Base-by-base conservation (phyloP, 2,329 filamentous ascomycete species). In the Claviceps pusilla region DNA sequence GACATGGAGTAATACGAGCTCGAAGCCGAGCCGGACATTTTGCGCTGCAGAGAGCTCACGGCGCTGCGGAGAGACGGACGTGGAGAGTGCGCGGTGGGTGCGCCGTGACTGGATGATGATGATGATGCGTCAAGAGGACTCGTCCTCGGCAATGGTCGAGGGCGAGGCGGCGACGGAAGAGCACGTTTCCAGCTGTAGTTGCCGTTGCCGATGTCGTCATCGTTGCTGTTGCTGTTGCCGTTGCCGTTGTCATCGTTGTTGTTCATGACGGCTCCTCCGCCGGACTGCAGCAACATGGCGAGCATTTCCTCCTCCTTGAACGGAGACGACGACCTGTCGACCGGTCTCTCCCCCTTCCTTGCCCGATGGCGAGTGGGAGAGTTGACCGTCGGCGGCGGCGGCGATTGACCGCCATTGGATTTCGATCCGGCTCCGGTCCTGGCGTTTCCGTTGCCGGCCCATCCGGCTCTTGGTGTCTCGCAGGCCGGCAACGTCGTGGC, bases 221-320 rank as follows among this genome's bases (percentile, higher is more conserved):
- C 31, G 7, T 7, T 37, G 35, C 11, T 11, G 35, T 37, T 37
- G 35, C 3, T 37, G 35, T 11, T 37, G 9, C 11, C 11, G 7
- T 37, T 37, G 7, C 11, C 11, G 35, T 33, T 33, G 31, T 33
- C 9, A 9, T 5, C 9, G 31, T 33, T 33, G 31, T 6, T 33
- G 31, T 33, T 33, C 5, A 9, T 33, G 31, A 6, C 9, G 3
- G 54, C 52, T 2, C 60, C 53, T 1, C 61, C 54, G 37, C 55
- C 61, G 0, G 62, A 59, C 42, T 68, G 55, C 7, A 70, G 57
- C 19, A 69, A 56, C 19, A 70, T 57, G 2, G 62, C 61, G 28
- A 69, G 37, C 51, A 70, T 62, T 5, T 70, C 66, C 4, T 63
- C 58, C 51, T 69, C 68, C 48, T 64, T 64, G 45, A 64, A 68